phyloP scores from a whole-genome alignment of 768 basidiomycete species.

The Ephemerocybe angulata region DNA sequence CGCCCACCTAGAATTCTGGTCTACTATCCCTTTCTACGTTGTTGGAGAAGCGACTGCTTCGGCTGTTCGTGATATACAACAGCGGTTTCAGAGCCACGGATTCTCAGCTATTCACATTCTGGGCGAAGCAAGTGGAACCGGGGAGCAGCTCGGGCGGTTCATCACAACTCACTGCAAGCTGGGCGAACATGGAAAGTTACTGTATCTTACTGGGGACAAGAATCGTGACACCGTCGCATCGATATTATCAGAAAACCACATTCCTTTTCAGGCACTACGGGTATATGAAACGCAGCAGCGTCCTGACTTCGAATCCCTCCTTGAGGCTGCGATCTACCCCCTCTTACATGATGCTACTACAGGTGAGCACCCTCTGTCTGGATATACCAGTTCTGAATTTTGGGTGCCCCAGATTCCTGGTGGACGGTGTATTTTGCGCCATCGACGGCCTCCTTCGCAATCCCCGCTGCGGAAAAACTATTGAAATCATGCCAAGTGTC shows the following conservation, averaged over 20 bases:
- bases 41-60: constrained; percentile 67
- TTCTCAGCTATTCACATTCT: constrained; percentile 26
- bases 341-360: background rate
- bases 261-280: constrained; percentile 49
- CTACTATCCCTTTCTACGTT: constrained; percentile 65
- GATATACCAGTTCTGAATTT: no score
- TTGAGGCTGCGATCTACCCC: constrained; percentile 31
- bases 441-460: constrained; percentile 14
- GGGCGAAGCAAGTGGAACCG: constrained; percentile 57
- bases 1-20: constrained; percentile 43
- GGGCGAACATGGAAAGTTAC: constrained; percentile 28
- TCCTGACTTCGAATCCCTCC: constrained; percentile 41
- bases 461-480: constrained; percentile 12
- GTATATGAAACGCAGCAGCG: constrained; percentile 71
- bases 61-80: constrained; percentile 35
- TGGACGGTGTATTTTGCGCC: constrained; percentile 22
- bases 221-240: constrained; percentile 64
- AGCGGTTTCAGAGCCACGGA: constrained; percentile 6
- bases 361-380: background rate
- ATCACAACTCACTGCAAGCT: constrained; percentile 42
- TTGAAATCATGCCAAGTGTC: background rate
- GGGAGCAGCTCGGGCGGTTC: constrained; percentile 62
- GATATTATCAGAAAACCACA: constrained; percentile 42
- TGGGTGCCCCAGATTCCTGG: constrained; percentile 10
- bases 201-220: constrained; percentile 88